Evolutionary conservation across 495 filamentous ascomycete species (phyloP).

Genomic region (Penicillium goetzii): DNA sequence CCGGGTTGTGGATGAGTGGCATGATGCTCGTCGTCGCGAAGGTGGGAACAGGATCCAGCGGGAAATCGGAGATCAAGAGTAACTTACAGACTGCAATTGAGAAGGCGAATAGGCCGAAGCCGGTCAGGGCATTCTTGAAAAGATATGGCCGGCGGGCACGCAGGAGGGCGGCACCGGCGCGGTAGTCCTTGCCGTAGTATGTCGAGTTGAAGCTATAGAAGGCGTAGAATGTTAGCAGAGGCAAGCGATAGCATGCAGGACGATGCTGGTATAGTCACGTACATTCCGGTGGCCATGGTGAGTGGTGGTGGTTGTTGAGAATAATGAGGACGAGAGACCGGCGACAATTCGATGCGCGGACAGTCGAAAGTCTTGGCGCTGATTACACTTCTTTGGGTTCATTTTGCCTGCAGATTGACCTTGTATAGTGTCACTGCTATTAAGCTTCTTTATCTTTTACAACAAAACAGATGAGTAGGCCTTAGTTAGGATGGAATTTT

Average conservation of each 20-base stretch:
- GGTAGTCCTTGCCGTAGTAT: conserved; percentile 87
- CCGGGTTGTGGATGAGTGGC: background rate
- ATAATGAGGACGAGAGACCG: conserved; percentile 10
- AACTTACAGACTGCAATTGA: conserved; percentile 80
- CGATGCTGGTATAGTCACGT: conserved; percentile 22
- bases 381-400: conserved; percentile 2
- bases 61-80: conserved; percentile 3
- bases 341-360: conserved; percentile 16
- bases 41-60: background rate
- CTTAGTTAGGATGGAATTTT: background rate
- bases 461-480: background rate
- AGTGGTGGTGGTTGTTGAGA: conserved; percentile 10
- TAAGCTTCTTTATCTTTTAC: background rate
- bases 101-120: conserved; percentile 68
- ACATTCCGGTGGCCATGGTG: conserved; percentile 52
- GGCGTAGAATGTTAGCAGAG: conserved; percentile 21
- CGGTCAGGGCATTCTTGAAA: conserved; percentile 82
- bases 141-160: conserved; percentile 91
- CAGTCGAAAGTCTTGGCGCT: conserved; percentile 32
- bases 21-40: background rate
- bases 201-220: conserved; percentile 69
- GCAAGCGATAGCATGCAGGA: background rate
- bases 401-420: background rate
- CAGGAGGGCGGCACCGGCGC: conserved; percentile 80
- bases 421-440: background rate